These are phyloP conservation scores for Globisporangium heterothallicum DNA, from an alignment of 352 stramenopile species.

Conservation along the genomic window DNA sequence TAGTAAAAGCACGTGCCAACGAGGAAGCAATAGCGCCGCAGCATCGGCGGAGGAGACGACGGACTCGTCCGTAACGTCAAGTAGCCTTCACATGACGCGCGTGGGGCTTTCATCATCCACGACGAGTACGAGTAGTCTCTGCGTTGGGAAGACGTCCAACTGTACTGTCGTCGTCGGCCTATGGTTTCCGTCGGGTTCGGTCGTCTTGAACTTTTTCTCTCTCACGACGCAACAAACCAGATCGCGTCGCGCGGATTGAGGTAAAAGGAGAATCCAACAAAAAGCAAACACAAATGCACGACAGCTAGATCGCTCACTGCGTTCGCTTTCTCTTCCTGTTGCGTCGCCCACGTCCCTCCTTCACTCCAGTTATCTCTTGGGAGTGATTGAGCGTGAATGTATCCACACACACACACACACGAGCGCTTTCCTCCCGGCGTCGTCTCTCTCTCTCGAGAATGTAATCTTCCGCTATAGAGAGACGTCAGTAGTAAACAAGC, in stretches of 20 bases:
- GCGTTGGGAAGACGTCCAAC: conserved; percentile 8
- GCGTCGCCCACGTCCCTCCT: too few species aligned
- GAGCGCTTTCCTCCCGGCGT: background rate
- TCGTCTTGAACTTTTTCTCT: background rate
- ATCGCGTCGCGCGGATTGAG: too few species aligned
- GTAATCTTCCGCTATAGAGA: too few species aligned
- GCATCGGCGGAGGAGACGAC: conserved; percentile 81
- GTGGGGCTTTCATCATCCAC: conserved; percentile 70
- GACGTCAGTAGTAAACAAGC: too few species aligned
- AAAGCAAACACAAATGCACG: background rate
- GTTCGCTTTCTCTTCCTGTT: too few species aligned
- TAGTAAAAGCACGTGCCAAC: conserved; percentile 86
- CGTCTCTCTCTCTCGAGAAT: background rate
- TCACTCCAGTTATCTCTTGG: too few species aligned
- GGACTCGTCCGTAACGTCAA: conserved; percentile 83
- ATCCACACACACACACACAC: background rate
- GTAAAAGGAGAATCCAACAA: too few species aligned
- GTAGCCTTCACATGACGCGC: conserved; percentile 81
- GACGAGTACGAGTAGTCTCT: conserved; percentile 5
- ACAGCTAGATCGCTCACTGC: too few species aligned
- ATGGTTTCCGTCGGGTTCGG: conserved; percentile 9
- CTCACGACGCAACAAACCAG: background rate
- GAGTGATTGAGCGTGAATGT: background rate
- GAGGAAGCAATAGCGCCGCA: conserved; percentile 85
- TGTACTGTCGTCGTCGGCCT: conserved; percentile 10